Percentiles rank a stretch among this genome's conserved stretches.
These are phyloP conservation scores for Coffea canephora DNA, from an alignment of 257 asterid genomes.

Conservation along the genomic window DNA sequence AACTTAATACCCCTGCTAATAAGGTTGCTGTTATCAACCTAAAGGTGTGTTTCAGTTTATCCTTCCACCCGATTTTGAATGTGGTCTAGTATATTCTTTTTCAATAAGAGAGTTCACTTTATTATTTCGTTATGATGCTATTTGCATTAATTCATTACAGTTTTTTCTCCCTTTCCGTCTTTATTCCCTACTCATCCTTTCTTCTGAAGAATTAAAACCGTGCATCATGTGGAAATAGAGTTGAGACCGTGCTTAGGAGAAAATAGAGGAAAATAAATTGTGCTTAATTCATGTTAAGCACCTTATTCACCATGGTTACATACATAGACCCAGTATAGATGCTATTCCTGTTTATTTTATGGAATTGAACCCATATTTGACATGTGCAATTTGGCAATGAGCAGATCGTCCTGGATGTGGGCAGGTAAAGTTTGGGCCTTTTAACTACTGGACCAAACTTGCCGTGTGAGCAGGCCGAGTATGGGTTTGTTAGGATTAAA, in stretches of 20 bases:
- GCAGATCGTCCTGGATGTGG: not conserved
- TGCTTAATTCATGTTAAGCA: not conserved
- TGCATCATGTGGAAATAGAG: not conserved
- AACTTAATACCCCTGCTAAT: slow-evolving; percentile 72
- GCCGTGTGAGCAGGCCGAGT: not conserved
- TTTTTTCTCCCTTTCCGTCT: not conserved
- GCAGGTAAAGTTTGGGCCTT: not conserved
- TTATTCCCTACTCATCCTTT: slow-evolving; percentile 3
- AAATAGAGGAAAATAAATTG: not conserved
- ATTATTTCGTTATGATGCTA: not conserved
- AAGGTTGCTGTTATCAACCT: slow-evolving; percentile 84
- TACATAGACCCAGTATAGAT: not conserved
- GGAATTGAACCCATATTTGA: not conserved
- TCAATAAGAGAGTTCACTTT: not conserved
- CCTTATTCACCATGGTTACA: not conserved
- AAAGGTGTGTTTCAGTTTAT: slow-evolving; percentile 49
- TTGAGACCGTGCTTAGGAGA: slow-evolving; percentile 6
- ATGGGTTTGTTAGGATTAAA: not conserved
- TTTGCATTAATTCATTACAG: not conserved
- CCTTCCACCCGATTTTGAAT: not conserved
- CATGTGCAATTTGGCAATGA: not conserved
- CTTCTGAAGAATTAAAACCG: not conserved
- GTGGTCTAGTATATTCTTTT: not conserved
- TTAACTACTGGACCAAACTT: not conserved
- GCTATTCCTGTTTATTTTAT: not conserved